Conservation (phyloP, 495 filamentous ascomycete species). For the Neurospora pannonica region DNA sequence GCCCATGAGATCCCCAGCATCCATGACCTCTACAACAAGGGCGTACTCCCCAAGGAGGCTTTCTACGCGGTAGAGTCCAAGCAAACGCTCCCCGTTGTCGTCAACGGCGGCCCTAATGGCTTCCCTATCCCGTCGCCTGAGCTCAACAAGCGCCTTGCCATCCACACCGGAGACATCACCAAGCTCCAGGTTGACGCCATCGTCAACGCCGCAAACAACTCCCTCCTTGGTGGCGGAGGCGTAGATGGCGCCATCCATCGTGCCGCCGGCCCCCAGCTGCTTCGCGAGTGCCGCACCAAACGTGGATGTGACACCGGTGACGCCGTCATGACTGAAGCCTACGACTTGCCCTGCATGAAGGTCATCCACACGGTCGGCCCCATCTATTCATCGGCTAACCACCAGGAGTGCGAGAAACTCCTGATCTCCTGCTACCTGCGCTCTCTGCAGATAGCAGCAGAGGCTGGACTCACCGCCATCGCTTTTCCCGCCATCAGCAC, state of each 20-base stretch:
- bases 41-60: constrained; percentile 19
- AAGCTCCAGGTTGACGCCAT: constrained; percentile 70
- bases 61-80: constrained; percentile 1
- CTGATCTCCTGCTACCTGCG: constrained; percentile 64
- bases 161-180: constrained; percentile 77
- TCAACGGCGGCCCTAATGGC: constrained; percentile 13
- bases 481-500: constrained; percentile 82
- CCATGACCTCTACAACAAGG: constrained; percentile 46
- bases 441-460: constrained; percentile 63
- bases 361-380: constrained; percentile 91
- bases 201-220: constrained; percentile 84
- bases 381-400: constrained; percentile 46
- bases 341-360: constrained; percentile 61
- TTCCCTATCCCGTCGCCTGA: constrained; percentile 31
- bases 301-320: constrained; percentile 66
- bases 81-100: constrained; percentile 3
- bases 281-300: constrained; percentile 59
- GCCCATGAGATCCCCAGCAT: constrained; percentile 55
- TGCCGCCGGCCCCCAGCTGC: constrained; percentile 61
- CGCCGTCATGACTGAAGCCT: constrained; percentile 76
- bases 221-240: constrained; percentile 74
- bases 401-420: constrained; percentile 35
- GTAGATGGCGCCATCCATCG: constrained; percentile 83
- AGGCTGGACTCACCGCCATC: constrained; percentile 55
- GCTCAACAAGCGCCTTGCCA: constrained; percentile 63